Evolutionary conservation across 1,284 basidiomycete genomes (phyloP).

Genomic region (Rhodotorula sp.): DNA sequence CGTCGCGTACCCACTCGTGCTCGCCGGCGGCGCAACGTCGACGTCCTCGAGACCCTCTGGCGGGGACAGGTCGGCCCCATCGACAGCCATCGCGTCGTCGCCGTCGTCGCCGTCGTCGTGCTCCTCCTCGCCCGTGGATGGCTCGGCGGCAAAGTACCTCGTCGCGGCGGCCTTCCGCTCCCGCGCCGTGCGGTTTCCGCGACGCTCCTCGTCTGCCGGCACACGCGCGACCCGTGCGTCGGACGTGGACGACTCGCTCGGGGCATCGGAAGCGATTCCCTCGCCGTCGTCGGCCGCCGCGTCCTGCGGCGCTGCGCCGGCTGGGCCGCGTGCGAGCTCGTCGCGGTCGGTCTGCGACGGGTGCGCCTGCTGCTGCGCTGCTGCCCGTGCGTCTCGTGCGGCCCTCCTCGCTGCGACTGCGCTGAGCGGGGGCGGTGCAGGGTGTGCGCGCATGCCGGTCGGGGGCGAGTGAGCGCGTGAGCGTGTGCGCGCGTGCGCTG

Average conservation of each 20-base stretch:
- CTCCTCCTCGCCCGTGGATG: not conserved
- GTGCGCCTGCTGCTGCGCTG: not conserved
- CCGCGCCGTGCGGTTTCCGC: not conserved
- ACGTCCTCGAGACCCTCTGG: not conserved
- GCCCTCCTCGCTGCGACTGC: constrained; percentile 34
- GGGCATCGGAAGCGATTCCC: too few species aligned
- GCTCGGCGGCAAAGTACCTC: constrained; percentile 21
- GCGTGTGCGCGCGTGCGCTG: not conserved
- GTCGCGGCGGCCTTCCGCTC: constrained; percentile 7
- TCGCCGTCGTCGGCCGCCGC: too few species aligned
- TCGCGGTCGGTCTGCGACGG: not conserved
- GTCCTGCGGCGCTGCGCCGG: too few species aligned
- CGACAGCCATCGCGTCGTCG: not conserved
- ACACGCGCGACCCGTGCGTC: not conserved
- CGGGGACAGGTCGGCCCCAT: not conserved
- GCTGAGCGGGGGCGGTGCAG: not conserved
- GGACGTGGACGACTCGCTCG: not conserved
- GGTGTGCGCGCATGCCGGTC: not conserved
- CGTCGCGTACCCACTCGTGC: not conserved
- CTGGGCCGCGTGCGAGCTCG: too few species aligned
- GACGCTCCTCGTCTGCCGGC: not conserved
- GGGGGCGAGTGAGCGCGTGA: not conserved
- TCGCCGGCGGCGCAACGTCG: not conserved
- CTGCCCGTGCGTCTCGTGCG: constrained; percentile 10
- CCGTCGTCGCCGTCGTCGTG: not conserved